Evolutionary conservation across 2,329 filamentous ascomycete genomes (phyloP).

Genomic region (Sarocladium brachiariae): DNA sequence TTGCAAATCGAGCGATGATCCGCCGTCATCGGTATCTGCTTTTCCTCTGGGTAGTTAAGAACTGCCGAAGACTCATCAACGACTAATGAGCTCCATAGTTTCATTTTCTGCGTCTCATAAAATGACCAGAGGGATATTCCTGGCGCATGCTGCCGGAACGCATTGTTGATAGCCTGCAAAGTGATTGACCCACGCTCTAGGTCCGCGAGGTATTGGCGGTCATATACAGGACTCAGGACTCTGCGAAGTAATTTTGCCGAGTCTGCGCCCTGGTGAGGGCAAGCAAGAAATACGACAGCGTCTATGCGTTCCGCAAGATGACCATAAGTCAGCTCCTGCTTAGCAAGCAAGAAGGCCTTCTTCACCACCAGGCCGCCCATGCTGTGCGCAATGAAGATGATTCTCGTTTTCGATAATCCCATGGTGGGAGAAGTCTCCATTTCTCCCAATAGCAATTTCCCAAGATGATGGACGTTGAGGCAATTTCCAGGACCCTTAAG

Average conservation of each 20-base stretch:
- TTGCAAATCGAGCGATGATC: slow-evolving; percentile 26
- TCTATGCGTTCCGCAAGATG: slow-evolving; percentile 16
- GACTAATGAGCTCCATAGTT: slow-evolving; percentile 15
- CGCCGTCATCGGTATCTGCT: slow-evolving; percentile 18
- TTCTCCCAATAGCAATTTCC: slow-evolving; percentile 22
- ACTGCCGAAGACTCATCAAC: slow-evolving; percentile 20
- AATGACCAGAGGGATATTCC: slow-evolving; percentile 20
- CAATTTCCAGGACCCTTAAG: slow-evolving; percentile 17
- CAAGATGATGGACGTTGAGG: slow-evolving; percentile 26
- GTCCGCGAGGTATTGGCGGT: slow-evolving; percentile 18
- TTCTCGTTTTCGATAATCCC: slow-evolving; percentile 14
- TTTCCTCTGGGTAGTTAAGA: slow-evolving; percentile 19
- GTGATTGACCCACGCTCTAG: slow-evolving; percentile 15
- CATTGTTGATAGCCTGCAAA: slow-evolving; percentile 20
- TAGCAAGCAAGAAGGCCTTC: slow-evolving; percentile 22
- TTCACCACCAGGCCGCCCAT: slow-evolving; percentile 29
- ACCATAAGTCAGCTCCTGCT: slow-evolving; percentile 13
- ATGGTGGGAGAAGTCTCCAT: slow-evolving; percentile 19
- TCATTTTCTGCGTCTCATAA: slow-evolving; percentile 19
- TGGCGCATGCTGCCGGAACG: slow-evolving; percentile 17
- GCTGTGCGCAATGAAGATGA: slow-evolving; percentile 28
- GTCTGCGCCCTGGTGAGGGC: slow-evolving; percentile 24
- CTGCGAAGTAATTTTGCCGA: slow-evolving; percentile 20
- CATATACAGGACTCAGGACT: slow-evolving; percentile 16
- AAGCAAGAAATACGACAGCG: slow-evolving; percentile 24